Evolutionary conservation across 2,329 filamentous ascomycete genomes (phyloP).

Genomic region (Fusarium bulbicola): DNA sequence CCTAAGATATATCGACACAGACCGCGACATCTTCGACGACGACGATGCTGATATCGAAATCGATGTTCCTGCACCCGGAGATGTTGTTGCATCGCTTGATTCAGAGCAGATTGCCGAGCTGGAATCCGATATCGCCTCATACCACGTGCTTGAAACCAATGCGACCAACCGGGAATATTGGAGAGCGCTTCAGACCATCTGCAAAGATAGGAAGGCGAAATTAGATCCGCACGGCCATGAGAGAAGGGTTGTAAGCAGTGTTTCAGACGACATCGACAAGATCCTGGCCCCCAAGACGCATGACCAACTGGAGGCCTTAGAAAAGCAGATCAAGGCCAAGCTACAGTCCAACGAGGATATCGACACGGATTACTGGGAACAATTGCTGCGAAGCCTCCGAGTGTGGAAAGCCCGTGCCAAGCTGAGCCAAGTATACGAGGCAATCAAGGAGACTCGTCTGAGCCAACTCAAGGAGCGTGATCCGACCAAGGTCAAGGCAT

Average conservation of each 20-base stretch:
- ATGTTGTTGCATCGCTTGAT: constrained; percentile 78
- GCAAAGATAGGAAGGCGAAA: constrained; percentile 77
- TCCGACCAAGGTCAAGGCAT: constrained; percentile 66
- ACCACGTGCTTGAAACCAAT: constrained; percentile 82
- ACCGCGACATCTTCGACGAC: constrained; percentile 87
- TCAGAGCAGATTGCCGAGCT: constrained; percentile 76
- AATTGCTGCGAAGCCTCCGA: constrained; percentile 82
- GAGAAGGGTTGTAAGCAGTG: constrained; percentile 80
- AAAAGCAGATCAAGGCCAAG: constrained; percentile 87
- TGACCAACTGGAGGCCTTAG: constrained; percentile 85
- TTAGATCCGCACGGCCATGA: constrained; percentile 69
- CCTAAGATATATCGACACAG: constrained; percentile 85
- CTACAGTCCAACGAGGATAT: constrained; percentile 89
- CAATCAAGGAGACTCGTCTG: constrained; percentile 75
- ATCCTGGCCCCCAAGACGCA: constrained; percentile 86
- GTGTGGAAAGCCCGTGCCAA: constrained; percentile 94
- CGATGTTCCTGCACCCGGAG: constrained; percentile 80
- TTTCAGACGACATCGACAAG: constrained; percentile 87
- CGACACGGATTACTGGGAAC: constrained; percentile 98
- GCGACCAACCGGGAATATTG: constrained; percentile 85
- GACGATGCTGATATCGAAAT: constrained; percentile 77
- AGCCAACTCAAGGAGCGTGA: constrained; percentile 73
- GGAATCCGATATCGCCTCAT: constrained; percentile 83
- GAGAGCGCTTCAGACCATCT: constrained; percentile 88
- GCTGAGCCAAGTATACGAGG: constrained; percentile 79